These are phyloP conservation scores for Ensete glaucum DNA, from an alignment of 176 grass and related monocot species.

Conservation along the genomic window DNA sequence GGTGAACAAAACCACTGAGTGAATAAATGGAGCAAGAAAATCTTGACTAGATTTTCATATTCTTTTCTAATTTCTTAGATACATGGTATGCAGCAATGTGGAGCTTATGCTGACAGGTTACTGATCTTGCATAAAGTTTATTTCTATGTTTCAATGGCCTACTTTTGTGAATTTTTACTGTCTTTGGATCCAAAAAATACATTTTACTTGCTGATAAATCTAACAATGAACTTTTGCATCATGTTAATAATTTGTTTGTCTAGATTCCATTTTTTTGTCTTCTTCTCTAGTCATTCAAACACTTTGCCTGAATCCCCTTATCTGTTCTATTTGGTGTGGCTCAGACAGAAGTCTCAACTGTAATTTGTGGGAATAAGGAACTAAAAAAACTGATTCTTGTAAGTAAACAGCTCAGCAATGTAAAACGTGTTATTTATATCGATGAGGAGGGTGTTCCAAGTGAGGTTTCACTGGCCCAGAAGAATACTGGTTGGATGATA, in stretches of 20 bases:
- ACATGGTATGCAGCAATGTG: background rate
- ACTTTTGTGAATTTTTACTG: background rate
- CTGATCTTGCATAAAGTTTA: background rate
- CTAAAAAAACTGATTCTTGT: conserved; percentile 84
- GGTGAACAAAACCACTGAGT: no score
- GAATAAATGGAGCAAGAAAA: no score
- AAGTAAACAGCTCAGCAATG: conserved; percentile 64
- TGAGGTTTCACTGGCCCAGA: conserved; percentile 67
- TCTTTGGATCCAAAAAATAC: background rate
- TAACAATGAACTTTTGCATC: background rate
- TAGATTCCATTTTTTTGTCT: background rate
- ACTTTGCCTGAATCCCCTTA: background rate
- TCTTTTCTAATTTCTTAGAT: background rate
- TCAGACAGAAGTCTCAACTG: conserved; percentile 84
- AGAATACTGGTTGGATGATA: conserved; percentile 53
- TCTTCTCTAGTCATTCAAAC: conserved; percentile 11
- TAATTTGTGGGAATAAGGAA: conserved; percentile 81
- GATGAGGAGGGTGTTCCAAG: conserved; percentile 57
- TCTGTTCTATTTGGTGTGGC: conserved; percentile 5
- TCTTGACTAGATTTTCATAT: no score
- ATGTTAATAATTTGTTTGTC: background rate
- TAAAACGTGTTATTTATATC: conserved; percentile 81
- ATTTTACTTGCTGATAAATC: background rate
- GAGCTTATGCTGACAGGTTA: background rate
- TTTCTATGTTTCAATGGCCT: background rate